Evolutionary conservation across 1,139 yeast species (phyloP).

Genomic region (Scheffersomyces lignicola): DNA sequence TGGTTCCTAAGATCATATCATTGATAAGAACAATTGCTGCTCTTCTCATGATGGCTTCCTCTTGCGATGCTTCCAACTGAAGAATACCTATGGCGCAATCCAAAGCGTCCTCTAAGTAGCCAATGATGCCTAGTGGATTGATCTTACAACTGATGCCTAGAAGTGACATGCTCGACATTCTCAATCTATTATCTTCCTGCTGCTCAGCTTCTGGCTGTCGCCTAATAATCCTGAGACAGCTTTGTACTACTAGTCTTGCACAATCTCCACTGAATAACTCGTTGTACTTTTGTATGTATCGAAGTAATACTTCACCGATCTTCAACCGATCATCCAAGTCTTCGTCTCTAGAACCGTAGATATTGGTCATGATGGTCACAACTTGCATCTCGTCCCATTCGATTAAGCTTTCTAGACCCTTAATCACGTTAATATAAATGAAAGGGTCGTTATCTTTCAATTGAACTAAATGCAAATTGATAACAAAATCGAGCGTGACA

Average conservation of each 20-base stretch:
- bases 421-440: constrained; percentile 79
- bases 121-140: constrained; percentile 55
- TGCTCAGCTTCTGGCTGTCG: constrained; percentile 24
- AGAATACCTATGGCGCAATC: constrained; percentile 80
- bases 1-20: constrained; percentile 56
- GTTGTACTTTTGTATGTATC: constrained; percentile 54
- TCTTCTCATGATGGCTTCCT: constrained; percentile 62
- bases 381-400: constrained; percentile 43
- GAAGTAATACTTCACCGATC: constrained; percentile 76
- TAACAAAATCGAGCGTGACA: constrained; percentile 52
- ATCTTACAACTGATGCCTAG: constrained; percentile 66
- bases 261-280: constrained; percentile 45
- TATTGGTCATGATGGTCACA: constrained; percentile 35
- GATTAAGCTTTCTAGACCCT: constrained; percentile 65
- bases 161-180: constrained; percentile 87
- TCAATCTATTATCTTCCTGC: constrained; percentile 53
- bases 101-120: constrained; percentile 52
- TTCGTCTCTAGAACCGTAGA: constrained; percentile 36
- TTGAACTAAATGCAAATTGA: constrained; percentile 63
- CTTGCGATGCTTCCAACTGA: constrained; percentile 49
- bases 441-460: constrained; percentile 82
- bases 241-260: constrained; percentile 26
- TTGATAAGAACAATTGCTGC: constrained; percentile 71
- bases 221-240: constrained; percentile 41
- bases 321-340: constrained; percentile 67